Base-by-base conservation (phyloP, 2,329 filamentous ascomycete species). In the Hypoxylon sp. region DNA sequence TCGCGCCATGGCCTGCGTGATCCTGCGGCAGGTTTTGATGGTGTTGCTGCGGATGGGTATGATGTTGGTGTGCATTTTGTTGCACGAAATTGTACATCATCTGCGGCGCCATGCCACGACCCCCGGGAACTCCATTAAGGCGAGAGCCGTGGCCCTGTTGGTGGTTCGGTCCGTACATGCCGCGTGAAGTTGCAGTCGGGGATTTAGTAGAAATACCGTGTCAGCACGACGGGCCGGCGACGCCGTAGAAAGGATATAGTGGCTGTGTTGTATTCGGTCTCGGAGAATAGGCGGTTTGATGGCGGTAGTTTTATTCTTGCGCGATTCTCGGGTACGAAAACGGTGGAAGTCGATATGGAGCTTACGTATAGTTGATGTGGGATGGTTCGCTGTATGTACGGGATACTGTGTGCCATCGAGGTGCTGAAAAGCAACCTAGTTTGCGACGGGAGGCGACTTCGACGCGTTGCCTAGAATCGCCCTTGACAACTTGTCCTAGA, bases 61-160 rank as follows among this genome's bases (percentile, higher is more conserved):
- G 88, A 65, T 90, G 87, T 61, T 89, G 85, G 68, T 85, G 79
- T 68, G 63, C 78, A 72, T 57, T 72, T 61, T 74, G 37, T 55
- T 74, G 74, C 13, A 74, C 73, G 47, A 71, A 92, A 74, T 87
- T 89, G 79, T 92, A 92, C 73, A 89, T 84, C 81, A 93, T 82
- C 68, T 85, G 86, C 79, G 70, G 80, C 54, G 67, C 69, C 83
- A 81, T 79, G 68, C 80, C 82, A 69, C 85, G 84, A 68, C 87
- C 85, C 67, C 82, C 83, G 26, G 85, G 85, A 67, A 87, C 87
- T 72, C 89, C 90, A 79, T 93, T 93, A 78, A 93, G 85, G 79
- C 91, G 89, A 79, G 86, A 86, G 81, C 89, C 89, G 76, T 92
- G 91, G 76, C 88, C 87, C 80, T 89, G 88, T 76, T 91, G 88